These are phyloP conservation scores for Ceratobasidium sp. DNA, from an alignment of 1,284 basidiomycete genomes.

Conservation along the genomic window DNA sequence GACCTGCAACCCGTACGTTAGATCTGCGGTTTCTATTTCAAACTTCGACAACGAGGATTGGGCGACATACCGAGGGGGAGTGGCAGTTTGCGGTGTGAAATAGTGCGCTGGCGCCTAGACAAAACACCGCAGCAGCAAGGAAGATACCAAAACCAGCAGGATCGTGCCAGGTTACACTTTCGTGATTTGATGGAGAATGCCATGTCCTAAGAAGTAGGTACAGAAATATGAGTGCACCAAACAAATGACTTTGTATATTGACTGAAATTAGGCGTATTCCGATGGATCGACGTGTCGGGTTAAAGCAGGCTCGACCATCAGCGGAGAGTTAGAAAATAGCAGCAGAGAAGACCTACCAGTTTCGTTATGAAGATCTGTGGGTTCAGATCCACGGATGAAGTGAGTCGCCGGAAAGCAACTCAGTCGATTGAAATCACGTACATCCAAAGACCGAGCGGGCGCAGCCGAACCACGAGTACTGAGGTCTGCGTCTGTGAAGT, in stretches of 20 bases:
- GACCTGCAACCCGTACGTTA: conserved; percentile 46
- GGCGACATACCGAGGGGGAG: conserved; percentile 63
- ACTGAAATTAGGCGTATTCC: conserved; percentile 56
- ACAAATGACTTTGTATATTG: conserved; percentile 89
- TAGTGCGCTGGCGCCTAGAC: conserved; percentile 75
- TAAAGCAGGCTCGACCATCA: neutral
- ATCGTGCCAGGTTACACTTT: conserved; percentile 67
- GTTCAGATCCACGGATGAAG: conserved; percentile 55
- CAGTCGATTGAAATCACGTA: conserved; percentile 54
- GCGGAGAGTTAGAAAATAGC: conserved; percentile 3
- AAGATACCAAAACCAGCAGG: conserved; percentile 70
- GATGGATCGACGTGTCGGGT: neutral
- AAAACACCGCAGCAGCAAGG: conserved; percentile 74
- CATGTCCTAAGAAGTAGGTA: conserved; percentile 63
- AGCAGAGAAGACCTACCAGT: too few species aligned
- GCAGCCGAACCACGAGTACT: conserved; percentile 70
- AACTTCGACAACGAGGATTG: conserved; percentile 27
- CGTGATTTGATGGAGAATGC: conserved; percentile 59
- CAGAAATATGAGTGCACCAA: conserved; percentile 73
- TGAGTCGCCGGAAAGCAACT: conserved; percentile 19
- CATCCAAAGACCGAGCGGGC: conserved; percentile 74
- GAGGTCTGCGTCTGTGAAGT: conserved; percentile 56
- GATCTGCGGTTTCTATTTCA: conserved; percentile 1
- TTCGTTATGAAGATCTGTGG: conserved; percentile 54
- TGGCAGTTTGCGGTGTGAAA: conserved; percentile 83